Evolutionary conservation across 2,329 filamentous ascomycete species (phyloP), one percentile per base, ranked within the genome.

Genomic region (Domatiomyces globalis): DNA sequence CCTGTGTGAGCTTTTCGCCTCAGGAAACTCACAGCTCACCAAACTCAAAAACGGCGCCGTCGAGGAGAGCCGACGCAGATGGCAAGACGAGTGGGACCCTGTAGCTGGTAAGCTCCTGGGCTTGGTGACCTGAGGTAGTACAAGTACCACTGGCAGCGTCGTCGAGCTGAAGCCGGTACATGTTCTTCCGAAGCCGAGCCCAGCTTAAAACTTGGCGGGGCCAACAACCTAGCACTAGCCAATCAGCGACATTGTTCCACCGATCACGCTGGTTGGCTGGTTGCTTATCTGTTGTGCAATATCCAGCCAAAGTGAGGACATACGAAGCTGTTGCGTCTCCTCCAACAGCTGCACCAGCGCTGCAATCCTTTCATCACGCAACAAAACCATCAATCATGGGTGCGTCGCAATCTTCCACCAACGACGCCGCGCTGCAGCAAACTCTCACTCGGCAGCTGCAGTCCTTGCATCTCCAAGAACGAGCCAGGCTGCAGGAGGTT

Each of bases 31-130:
- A 5, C 73, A 85, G 61, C 67, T 95, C 43, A 70, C 70, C 36
- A 68, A 43, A 2, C 65, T 95, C 60, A 84, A 79, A 61, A 63
- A 71, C 43, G 88, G 89, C 0, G 89, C 89, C 1, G 66, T 81
- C 27, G 71, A 76, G 56, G 89, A 96, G 66, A 87, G 87, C 36
- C 73, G 73, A 44, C 73, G 83, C 51, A 76, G 90, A 45, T 98
- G 92, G 92, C 84, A 94, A 60, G 84, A 88, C 59, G 88, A 95
- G 65, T 98, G 92, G 92, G 81, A 94, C 71, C 75, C 78, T 8
- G 81, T 94, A 45, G 84, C 89, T 6, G 87, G 84, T 9, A 77
- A 75, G 46, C 68, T 94, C 3, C 75, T 95, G 49, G 81, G 75
- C 1, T 57, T 77, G 12, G 51, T 51, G 29, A 29, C 10, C n/a